Evolutionary conservation across 169 alveolate species (phyloP), one percentile per base, ranked within the genome.

Genomic region (Neospora caninum): DNA sequence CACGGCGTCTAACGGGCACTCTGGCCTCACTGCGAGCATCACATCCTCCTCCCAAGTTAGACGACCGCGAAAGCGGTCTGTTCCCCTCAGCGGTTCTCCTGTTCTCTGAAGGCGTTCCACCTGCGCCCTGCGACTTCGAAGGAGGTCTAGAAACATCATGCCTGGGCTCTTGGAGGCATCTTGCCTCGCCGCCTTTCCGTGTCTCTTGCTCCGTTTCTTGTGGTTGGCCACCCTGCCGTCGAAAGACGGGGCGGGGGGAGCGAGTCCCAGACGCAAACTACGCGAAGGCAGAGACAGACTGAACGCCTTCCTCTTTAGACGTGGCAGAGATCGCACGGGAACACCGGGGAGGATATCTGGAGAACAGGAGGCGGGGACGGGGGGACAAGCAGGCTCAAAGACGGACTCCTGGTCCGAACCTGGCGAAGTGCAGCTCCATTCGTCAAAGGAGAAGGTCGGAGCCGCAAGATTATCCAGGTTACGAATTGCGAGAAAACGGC

Each of bases 401-500:
- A 39, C 31, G 7, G 87, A 31, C 20, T 78, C 87, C 29, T 34
- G 41, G 31, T 34, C 53, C 27, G 87, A 78, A 0, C 45, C 45
- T 20, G 31, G 45, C 20, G 45, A 22, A 34, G 53, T 78, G 42
- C 87, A 20, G 53, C 41, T 20, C 20, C 34, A 10, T 0, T 78
- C 87, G 27, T 78, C 87, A 22, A 39, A 22, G 43, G 41, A 78
- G 87, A 78, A 78, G 7, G 87, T 78, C 41, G 45, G 87, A 38
- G 87, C 87, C 13, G 42, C 45, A 22, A 78, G 87, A 78, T 78
- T 78, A 39, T 78, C 45, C 41, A 38, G 42, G 16, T 27, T 34
- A 0, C 87, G 87, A 45, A 78, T 78, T 4, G 87, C 39, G 45
- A 78, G 87, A 29, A 78, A 78, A 22, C 87, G 87, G 20, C 87